A percentile compares a stretch with the other conserved stretches of the same genome.
phyloP scores from a whole-genome alignment of 805 yeast genomes.

The Komagataella pseudopastoris region DNA sequence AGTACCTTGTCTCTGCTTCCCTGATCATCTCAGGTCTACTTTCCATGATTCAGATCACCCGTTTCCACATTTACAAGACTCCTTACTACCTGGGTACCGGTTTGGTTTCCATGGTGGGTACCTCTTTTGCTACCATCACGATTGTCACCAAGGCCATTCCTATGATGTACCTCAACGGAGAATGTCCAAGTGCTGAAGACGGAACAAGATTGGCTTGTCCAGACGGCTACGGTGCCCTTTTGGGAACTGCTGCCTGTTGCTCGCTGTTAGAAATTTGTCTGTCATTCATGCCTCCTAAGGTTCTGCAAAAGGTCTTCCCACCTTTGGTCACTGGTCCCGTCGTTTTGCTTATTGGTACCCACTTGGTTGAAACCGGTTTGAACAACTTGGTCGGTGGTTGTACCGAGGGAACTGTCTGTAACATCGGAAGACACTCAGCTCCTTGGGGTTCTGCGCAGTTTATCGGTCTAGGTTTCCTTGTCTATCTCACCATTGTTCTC shows the following conservation, averaged over 20 bases:
- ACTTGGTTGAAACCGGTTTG: conserved; percentile 59
- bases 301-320: conserved; percentile 67
- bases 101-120: conserved; percentile 78
- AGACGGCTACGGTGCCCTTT: conserved; percentile 77
- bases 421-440: conserved; percentile 17
- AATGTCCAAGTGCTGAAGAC: conserved; percentile 46
- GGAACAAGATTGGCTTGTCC: conserved; percentile 73
- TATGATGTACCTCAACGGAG: conserved; percentile 63
- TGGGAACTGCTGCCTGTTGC: conserved; percentile 72
- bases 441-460: conserved; percentile 80
- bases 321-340: conserved; percentile 92
- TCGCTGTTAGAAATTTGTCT: conserved; percentile 59
- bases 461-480: conserved; percentile 79
- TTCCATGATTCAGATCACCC: conserved; percentile 64
- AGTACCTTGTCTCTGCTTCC: conserved; percentile 60
- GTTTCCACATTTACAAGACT: conserved; percentile 65
- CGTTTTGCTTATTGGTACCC: conserved; percentile 69
- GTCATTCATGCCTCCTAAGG: conserved; percentile 66
- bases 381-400: conserved; percentile 85
- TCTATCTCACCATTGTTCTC: conserved; percentile 56
- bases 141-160: conserved; percentile 69
- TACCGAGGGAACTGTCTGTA: conserved; percentile 13
- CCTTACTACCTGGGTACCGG: conserved; percentile 81
- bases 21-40: conserved; percentile 60
- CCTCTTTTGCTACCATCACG: conserved; percentile 79